Evolutionary conservation across 2,329 filamentous ascomycete species (phyloP).

Genomic region (Ampelomyces quisqualis): DNA sequence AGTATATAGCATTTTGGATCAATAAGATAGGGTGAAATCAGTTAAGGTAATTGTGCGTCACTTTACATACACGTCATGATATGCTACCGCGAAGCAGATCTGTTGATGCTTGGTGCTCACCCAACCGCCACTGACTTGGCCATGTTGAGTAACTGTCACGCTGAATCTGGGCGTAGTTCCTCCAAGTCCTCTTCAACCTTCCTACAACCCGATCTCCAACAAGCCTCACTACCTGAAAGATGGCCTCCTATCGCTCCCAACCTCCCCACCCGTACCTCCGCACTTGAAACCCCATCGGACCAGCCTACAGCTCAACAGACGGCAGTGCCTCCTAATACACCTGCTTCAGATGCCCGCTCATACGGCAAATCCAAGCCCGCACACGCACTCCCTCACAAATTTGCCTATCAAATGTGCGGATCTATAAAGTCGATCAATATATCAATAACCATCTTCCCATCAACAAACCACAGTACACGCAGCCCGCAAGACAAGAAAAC

Average conservation of each 20-base stretch:
- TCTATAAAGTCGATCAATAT: constrained; percentile 27
- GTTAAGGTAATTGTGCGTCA: neutral
- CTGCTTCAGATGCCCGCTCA: constrained; percentile 13
- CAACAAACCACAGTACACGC: constrained; percentile 10
- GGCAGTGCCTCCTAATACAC: constrained; percentile 12
- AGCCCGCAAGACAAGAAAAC: constrained; percentile 3
- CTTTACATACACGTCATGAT: too few relatives aligned
- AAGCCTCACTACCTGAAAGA: too few relatives aligned
- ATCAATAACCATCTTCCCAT: too few relatives aligned
- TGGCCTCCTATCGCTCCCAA: too few relatives aligned
- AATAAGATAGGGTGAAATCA: constrained; percentile 7
- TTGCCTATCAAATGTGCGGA: constrained; percentile 21
- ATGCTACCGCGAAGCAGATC: too few relatives aligned
- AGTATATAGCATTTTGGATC: constrained; percentile 13
- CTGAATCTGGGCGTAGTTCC: too few relatives aligned
- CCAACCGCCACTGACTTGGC: too few relatives aligned
- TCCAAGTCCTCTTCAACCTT: too few relatives aligned
- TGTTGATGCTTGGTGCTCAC: too few relatives aligned
- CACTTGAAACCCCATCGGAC: neutral
- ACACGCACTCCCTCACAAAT: constrained; percentile 16
- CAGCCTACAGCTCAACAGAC: neutral
- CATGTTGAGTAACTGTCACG: too few relatives aligned
- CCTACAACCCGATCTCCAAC: too few relatives aligned
- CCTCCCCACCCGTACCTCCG: too few relatives aligned
- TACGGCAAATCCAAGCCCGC: constrained; percentile 23